Evolutionary conservation across 768 basidiomycete species (phyloP).

Genomic region (Pisolithus albus): DNA sequence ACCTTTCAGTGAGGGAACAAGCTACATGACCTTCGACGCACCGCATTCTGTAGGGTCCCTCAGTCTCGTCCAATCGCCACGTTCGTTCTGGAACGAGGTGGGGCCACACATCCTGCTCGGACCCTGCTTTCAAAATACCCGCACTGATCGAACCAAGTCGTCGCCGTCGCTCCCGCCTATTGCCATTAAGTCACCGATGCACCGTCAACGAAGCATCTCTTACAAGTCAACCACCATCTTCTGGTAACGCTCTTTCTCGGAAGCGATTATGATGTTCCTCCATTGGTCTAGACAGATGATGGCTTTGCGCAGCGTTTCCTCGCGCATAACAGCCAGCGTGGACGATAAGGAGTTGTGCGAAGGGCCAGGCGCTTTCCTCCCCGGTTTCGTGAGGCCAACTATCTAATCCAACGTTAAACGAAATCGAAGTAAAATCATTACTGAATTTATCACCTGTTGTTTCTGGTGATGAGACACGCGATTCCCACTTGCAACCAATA

Average conservation of each 20-base stretch:
- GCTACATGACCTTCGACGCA: slow-evolving; percentile 23
- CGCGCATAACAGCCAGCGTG: slow-evolving; percentile 17
- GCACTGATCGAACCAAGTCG: slow-evolving; percentile 56
- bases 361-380: slow-evolving; percentile 1
- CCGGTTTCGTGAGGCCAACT: slow-evolving; percentile 46
- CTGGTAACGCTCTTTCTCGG: slow-evolving; percentile 66
- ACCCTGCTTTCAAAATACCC: slow-evolving; percentile 54
- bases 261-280: slow-evolving; percentile 58
- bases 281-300: slow-evolving; percentile 62
- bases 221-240: slow-evolving; percentile 72
- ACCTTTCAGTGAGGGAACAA: slow-evolving; percentile 1
- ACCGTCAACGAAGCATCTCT: neutral
- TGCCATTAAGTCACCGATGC: neutral
- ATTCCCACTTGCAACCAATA: slow-evolving; percentile 61
- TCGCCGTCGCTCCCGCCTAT: slow-evolving; percentile 70
- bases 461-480: slow-evolving; percentile 60
- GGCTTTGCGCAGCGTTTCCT: slow-evolving; percentile 50
- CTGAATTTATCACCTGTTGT: slow-evolving; percentile 45
- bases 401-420: slow-evolving; percentile 34
- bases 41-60: slow-evolving; percentile 85
- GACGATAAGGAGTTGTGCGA: slow-evolving; percentile 1
- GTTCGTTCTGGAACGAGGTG: slow-evolving; percentile 37
- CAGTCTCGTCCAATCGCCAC: slow-evolving; percentile 89
- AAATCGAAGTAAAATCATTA: neutral
- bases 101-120: slow-evolving; percentile 83